Evolutionary conservation across 768 basidiomycete species (phyloP).

Genomic region (Termitomyces eurrhizus): DNA sequence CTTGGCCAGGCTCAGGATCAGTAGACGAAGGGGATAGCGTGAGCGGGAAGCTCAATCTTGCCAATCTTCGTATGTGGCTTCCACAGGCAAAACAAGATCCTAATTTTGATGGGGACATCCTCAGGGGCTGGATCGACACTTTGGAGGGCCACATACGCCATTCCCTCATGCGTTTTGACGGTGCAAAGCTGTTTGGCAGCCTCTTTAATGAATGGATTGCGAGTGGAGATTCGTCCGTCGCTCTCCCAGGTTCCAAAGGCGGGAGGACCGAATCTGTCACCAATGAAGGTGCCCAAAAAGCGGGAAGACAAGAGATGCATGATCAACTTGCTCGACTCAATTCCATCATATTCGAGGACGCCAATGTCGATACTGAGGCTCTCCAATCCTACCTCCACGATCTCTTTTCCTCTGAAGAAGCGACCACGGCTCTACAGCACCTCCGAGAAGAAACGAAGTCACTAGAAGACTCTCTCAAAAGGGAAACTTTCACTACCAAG

Average conservation of each 20-base stretch:
- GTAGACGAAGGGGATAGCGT: constrained; percentile 14
- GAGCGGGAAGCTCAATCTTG: constrained; percentile 23
- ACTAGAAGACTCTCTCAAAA: constrained; percentile 26
- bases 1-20: constrained; percentile 33
- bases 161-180: constrained; percentile 33
- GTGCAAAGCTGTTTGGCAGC: constrained; percentile 36
- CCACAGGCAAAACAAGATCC: constrained; percentile 38
- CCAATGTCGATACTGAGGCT: constrained; percentile 27
- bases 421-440: constrained; percentile 23
- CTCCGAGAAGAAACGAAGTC: constrained; percentile 26
- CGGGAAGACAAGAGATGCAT: constrained; percentile 37
- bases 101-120: constrained; percentile 30
- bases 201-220: constrained; percentile 42
- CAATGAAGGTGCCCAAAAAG: constrained; percentile 21
- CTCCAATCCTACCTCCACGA: constrained; percentile 31
- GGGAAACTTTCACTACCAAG: constrained; percentile 18
- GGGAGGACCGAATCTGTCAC: constrained; percentile 5
- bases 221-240: constrained; percentile 36
- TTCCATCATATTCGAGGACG: constrained; percentile 37
- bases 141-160: constrained; percentile 37
- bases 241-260: constrained; percentile 15
- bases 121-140: constrained; percentile 33
- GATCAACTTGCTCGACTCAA: constrained; percentile 27
- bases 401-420: constrained; percentile 32
- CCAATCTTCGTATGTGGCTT: constrained; percentile 33